phyloP scores from a whole-genome alignment of 2,329 filamentous ascomycete genomes.

The Rhynchosporium agropyri region DNA sequence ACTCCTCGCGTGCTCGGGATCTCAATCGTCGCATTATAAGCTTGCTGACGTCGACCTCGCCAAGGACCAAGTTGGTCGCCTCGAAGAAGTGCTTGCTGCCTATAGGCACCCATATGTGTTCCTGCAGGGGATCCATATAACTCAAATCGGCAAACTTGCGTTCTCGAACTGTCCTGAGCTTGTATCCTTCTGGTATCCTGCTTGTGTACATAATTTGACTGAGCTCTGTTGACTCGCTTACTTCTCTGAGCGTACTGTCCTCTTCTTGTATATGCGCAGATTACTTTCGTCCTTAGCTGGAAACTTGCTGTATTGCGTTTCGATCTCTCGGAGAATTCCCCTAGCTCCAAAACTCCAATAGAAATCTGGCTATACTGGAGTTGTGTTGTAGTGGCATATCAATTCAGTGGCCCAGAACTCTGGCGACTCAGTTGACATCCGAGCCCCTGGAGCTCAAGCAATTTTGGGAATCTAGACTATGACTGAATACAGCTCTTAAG shows the following conservation, averaged over 20 bases:
- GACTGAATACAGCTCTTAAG: constrained; percentile 18
- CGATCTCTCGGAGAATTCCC: neutral
- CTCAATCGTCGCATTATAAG: constrained; percentile 3
- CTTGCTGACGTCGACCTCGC: constrained; percentile 23
- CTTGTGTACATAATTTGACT: constrained; percentile 15
- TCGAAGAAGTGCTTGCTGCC: constrained; percentile 33
- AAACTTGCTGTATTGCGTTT: neutral
- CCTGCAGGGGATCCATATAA: constrained; percentile 29
- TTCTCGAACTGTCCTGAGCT: constrained; percentile 23
- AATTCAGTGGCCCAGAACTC: constrained; percentile 9
- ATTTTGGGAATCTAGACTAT: constrained; percentile 18
- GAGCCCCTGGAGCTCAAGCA: constrained; percentile 16
- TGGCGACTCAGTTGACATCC: constrained; percentile 19
- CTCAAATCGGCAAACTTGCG: constrained; percentile 10
- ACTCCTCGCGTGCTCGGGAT: neutral
- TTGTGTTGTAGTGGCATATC: neutral
- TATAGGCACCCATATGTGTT: constrained; percentile 34
- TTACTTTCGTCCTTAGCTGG: neutral
- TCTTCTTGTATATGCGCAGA: neutral
- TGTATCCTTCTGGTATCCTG: constrained; percentile 19
- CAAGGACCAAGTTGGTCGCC: constrained; percentile 20
- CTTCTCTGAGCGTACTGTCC: neutral
- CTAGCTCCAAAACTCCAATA: neutral
- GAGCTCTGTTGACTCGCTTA: neutral
- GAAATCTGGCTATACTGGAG: neutral